phyloP scores from a whole-genome alignment of 2,329 filamentous ascomycete species.

The Scedosporium minutisporum region DNA sequence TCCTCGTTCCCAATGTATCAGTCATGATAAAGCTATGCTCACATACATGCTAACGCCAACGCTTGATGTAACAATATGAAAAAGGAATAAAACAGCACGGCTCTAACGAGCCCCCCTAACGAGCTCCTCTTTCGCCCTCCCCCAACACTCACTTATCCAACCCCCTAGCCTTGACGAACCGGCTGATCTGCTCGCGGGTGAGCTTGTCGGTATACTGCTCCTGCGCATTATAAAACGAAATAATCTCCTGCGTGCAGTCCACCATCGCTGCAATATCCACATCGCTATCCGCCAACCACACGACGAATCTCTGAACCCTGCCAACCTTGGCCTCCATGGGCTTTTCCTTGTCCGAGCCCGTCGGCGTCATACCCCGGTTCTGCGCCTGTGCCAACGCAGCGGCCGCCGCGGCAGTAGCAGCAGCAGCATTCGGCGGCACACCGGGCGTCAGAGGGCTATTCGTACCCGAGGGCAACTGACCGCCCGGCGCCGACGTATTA shows the following conservation, averaged over 20 bases:
- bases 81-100: not conserved
- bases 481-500: conserved; percentile 16
- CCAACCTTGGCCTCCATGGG: conserved; percentile 14
- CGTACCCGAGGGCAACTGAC: not conserved
- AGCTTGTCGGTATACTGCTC: conserved; percentile 53
- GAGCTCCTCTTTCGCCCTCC: not conserved
- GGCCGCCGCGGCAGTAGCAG: conserved; percentile 39
- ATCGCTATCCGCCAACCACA: conserved; percentile 78
- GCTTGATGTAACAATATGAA: not conserved
- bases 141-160: conserved; percentile 38
- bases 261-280: conserved; percentile 79
- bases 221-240: conserved; percentile 72
- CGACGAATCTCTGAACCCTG: conserved; percentile 54
- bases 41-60: not conserved
- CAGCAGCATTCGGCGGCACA: conserved; percentile 19
- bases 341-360: conserved; percentile 29
- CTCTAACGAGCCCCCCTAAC: not conserved
- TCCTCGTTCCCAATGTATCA: not conserved
- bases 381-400: conserved; percentile 39
- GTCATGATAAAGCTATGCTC: not conserved
- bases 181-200: conserved; percentile 46
- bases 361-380: conserved; percentile 11
- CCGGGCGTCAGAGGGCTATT: not conserved
- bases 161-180: conserved; percentile 48
- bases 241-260: conserved; percentile 83